Base-by-base conservation (phyloP, 2,329 filamentous ascomycete species). In the Paecilomyces niveus region DNA sequence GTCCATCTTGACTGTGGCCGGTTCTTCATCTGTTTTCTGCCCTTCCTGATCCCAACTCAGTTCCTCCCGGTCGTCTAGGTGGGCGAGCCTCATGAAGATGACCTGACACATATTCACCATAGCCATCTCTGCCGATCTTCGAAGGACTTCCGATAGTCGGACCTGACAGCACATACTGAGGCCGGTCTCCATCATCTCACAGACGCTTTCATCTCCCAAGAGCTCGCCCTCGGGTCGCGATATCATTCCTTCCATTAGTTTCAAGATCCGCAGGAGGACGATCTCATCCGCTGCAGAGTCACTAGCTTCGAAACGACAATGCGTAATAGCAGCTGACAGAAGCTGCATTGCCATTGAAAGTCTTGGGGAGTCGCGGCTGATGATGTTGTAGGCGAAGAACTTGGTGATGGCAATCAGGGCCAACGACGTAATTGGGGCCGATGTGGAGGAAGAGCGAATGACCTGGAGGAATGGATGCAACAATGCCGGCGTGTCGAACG, bases 31-130 rank as follows among this genome's bases (percentile, higher is more conserved):
- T 13, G 61, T 62, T 33, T 63, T 57, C 68, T 84, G 81, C 65
- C 84, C 83, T 58, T 91, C 88, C 58, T 89, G 83, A 35, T 87
- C 84, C 6, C 83, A 76, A 61, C 89, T 85, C 39, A 88, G 83
- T 11, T 85, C 85, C 22, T 86, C 84, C 69, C 92, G 88, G 53
- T 89, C 82, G 67, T 95, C 90, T 7, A 97, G 79, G 63, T 92
- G 87, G 73, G 96, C 96, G 56, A 99, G 78, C 60, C 95, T 87
- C 73, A 92, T 89, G 71, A 99, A 99, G 67, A 99, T 96, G 64
- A 96, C 92, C 76, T 99, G 94, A 71, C 94, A 97, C 94, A 99
- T 99, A 65, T 91, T 90, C 53, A 97, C 90, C 92, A 99, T 97
- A 57, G 92, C 89, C 69, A 96, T 94, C 75, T 99, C 94, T 1